Conservation (phyloP, 495 filamentous ascomycete genomes). For the Aspergillus conjunctus region DNA sequence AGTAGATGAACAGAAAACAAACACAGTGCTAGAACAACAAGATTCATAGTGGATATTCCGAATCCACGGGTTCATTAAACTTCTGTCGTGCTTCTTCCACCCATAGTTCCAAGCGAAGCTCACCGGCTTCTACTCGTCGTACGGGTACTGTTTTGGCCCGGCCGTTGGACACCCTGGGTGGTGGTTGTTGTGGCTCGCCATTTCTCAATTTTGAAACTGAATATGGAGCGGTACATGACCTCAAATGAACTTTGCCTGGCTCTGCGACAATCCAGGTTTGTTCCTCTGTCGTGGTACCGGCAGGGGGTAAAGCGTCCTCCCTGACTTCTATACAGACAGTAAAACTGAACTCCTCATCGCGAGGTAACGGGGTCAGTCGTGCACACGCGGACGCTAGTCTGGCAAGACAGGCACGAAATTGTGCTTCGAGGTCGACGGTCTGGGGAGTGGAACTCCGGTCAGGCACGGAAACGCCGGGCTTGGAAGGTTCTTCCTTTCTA, state of each 20-base stretch:
- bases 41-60: constrained; percentile 44
- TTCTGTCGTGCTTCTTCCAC: constrained; percentile 60
- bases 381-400: constrained; percentile 57
- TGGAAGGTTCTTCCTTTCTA: constrained; percentile 46
- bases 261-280: constrained; percentile 58
- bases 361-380: constrained; percentile 64
- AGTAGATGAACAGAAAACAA: constrained; percentile 26
- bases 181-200: constrained; percentile 41
- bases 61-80: constrained; percentile 53
- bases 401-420: constrained; percentile 64
- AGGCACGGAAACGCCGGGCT: constrained; percentile 40
- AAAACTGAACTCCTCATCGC: constrained; percentile 72
- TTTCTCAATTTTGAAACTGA: constrained; percentile 48
- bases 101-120: constrained; percentile 57
- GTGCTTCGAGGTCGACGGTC: constrained; percentile 67
- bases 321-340: constrained; percentile 85
- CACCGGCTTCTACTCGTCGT: constrained; percentile 55
- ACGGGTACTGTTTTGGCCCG: constrained; percentile 56
- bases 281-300: constrained; percentile 60
- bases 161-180: constrained; percentile 45
- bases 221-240: constrained; percentile 49
- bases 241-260: constrained; percentile 48
- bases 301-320: constrained; percentile 72
- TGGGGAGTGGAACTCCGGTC: constrained; percentile 38
- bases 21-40: constrained; percentile 9